phyloP scores from a whole-genome alignment of 345 rosid genomes.

The Citrus inodora region DNA sequence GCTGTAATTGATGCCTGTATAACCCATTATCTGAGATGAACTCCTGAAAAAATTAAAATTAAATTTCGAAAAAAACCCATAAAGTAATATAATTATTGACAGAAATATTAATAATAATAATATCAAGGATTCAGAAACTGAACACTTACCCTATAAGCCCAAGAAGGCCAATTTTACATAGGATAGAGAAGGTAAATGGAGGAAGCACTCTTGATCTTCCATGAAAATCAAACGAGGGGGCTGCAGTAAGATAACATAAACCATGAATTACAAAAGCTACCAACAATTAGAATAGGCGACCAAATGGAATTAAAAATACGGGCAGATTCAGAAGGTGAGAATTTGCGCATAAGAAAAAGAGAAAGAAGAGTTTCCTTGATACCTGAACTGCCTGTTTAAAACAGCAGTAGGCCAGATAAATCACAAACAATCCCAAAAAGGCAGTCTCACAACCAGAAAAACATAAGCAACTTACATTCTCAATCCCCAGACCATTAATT shows the following conservation, averaged over 20 bases:
- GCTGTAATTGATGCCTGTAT: constrained; percentile 73
- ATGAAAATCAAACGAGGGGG: background rate
- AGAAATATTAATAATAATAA: background rate
- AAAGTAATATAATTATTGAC: background rate
- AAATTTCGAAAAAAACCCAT: background rate
- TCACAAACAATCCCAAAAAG: background rate
- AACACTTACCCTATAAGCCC: constrained; percentile 71
- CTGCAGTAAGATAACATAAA: no score
- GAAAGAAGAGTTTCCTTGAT: no score
- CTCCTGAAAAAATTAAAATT: constrained; percentile 32
- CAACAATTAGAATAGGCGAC: no score
- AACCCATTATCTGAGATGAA: constrained; percentile 79
- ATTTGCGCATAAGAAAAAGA: no score
- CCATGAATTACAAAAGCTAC: no score
- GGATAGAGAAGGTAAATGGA: constrained; percentile 52
- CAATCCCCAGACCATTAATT: constrained; percentile 63
- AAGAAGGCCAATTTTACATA: constrained; percentile 68
- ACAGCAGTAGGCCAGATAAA: background rate
- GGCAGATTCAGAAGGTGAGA: no score
- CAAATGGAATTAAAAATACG: no score
- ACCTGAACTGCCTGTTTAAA: no score
- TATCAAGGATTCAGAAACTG: background rate
- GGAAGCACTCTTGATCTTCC: constrained; percentile 79
- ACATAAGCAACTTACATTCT: constrained; percentile 59
- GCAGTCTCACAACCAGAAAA: background rate